Base-by-base conservation (phyloP, 352 stramenopile species). In the Aphanomyces invadans region DNA sequence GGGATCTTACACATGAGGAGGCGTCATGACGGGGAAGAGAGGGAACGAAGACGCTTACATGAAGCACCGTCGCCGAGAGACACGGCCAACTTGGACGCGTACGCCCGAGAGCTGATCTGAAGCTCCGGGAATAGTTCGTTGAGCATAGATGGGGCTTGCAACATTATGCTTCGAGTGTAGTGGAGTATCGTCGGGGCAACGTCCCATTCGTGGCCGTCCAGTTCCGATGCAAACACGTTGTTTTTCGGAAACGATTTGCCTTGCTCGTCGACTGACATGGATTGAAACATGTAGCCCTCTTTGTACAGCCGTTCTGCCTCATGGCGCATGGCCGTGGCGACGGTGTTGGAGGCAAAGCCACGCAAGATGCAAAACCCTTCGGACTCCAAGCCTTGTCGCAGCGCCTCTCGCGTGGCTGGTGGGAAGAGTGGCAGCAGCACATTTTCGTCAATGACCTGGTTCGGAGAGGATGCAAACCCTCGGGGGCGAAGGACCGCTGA, bases 41-140 rank as follows among this genome's bases (percentile, higher is more conserved):
- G 3, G 9, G 32, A n/a, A 53, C 12, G 19, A 25, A 23, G 1
- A 15, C 4, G 73, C 73, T 38, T 70, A 82, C 76, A 82, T 28
- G 77, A 80, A 61, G 76, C 76, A 19, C 76, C 76, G 45, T 71
- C 76, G 26, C 76, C 76, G 32, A 82, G 74, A 57, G 74, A 80
- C 51, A 82, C 76, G 39, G 76, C 76, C 38, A 82, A 71, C 71
- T 82, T 82, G 56, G 74, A 79, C 54, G 74, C 76, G 60, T 82
- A 82, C 53, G 32, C 63, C 45, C 70, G 70, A 52, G 74, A 66
- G 59, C 71, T 82, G 68, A 82, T 80, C 44, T 77, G 70, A 48
- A 82, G 72, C 28, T 77, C 70, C 57, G 76, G 76, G 66, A 82
- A 82, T 33, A 82, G 71, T 56, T 74, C 55, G 57, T 82, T 78